Conservation (phyloP, 805 yeast species). For the Candida anglica region DNA sequence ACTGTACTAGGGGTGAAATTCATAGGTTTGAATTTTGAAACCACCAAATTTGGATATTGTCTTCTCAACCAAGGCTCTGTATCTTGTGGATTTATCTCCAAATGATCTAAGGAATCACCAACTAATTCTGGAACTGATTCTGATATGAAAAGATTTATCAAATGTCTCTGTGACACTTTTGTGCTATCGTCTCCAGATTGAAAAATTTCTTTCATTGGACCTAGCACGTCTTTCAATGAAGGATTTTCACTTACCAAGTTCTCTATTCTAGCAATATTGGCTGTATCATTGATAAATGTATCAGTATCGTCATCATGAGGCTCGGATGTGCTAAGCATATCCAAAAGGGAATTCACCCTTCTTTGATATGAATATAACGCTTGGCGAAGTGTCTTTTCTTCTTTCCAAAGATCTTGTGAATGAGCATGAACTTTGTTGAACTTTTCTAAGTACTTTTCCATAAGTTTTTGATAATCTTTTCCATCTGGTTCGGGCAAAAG, state of each 20-base stretch:
- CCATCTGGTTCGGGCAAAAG: too few species aligned
- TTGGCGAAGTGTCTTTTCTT: constrained; percentile 33
- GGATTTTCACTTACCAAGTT: constrained; percentile 19
- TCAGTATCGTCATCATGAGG: constrained; percentile 9
- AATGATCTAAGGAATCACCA: constrained; percentile 30
- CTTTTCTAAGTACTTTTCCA: constrained; percentile 22
- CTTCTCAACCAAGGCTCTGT: constrained; percentile 36
- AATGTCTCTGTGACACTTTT: constrained; percentile 13
- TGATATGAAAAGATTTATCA: constrained; percentile 24
- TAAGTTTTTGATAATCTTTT: constrained; percentile 22
- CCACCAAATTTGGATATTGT: constrained; percentile 29
- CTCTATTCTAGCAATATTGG: constrained; percentile 15
- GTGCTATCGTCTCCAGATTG: constrained; percentile 7
- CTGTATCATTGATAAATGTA: neutral
- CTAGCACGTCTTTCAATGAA: constrained; percentile 11
- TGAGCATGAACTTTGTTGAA: constrained; percentile 18
- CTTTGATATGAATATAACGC: constrained; percentile 29
- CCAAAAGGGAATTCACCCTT: constrained; percentile 34
- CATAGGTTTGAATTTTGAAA: constrained; percentile 31
- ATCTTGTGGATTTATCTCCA: constrained; percentile 38
- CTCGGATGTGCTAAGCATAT: constrained; percentile 16
- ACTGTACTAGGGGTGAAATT: constrained; percentile 1
- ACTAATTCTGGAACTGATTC: constrained; percentile 35
- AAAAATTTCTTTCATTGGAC: constrained; percentile 13
- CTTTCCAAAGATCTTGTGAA: constrained; percentile 22